Evolutionary conservation across 1,284 basidiomycete genomes (phyloP).

Genomic region (Papiliotrema nemorosa): DNA sequence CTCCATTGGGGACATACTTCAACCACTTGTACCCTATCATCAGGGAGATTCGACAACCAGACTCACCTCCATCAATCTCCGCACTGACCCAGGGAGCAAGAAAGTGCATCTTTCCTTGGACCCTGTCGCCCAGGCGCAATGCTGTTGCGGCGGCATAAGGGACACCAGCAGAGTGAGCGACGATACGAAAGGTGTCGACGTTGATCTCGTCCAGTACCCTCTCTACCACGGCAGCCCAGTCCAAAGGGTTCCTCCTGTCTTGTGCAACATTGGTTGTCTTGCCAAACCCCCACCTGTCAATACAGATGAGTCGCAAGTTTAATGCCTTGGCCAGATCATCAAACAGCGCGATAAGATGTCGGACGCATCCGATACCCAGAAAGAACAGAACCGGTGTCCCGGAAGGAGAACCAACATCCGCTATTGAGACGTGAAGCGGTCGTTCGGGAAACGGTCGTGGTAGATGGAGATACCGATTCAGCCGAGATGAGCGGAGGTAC

Average conservation of each 20-base stretch:
- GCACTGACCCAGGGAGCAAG: constrained; percentile 96
- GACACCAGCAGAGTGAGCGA: constrained; percentile 95
- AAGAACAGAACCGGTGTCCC: constrained; percentile 88
- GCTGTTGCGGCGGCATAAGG: constrained; percentile 90
- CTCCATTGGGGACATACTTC: constrained; percentile 88
- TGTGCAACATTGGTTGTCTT: constrained; percentile 68
- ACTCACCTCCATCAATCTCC: constrained; percentile 71
- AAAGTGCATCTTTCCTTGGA: constrained; percentile 80
- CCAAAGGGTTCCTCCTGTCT: constrained; percentile 68
- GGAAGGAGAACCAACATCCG: constrained; percentile 76
- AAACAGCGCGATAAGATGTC: constrained; percentile 90
- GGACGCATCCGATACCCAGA: constrained; percentile 86
- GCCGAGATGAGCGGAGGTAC: constrained; percentile 74
- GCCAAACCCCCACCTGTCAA: constrained; percentile 95
- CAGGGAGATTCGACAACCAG: background rate
- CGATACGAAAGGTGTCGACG: constrained; percentile 75
- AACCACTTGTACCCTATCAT: constrained; percentile 81
- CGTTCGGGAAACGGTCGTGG: constrained; percentile 60
- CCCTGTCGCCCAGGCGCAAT: constrained; percentile 65
- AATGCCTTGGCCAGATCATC: constrained; percentile 91
- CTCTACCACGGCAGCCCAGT: constrained; percentile 86
- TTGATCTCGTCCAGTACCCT: constrained; percentile 79
- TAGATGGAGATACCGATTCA: constrained; percentile 77
- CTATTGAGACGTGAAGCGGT: constrained; percentile 84
- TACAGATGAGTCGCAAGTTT: constrained; percentile 82